phyloP scores from a whole-genome alignment of 768 basidiomycete species.

The Dentipellis sp. region DNA sequence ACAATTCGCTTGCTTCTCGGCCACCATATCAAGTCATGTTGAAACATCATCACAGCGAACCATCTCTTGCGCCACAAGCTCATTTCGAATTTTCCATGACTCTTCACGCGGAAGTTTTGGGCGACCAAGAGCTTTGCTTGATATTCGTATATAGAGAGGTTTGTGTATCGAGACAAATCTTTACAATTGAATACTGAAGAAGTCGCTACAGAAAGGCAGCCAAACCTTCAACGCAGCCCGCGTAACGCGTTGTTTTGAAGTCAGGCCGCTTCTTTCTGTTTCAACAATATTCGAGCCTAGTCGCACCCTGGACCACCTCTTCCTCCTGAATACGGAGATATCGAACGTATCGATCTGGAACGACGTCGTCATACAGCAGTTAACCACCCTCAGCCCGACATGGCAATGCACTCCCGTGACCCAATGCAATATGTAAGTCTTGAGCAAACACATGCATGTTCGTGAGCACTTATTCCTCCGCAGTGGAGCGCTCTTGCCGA shows the following conservation, averaged over 20 bases:
- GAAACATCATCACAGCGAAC: conserved; percentile 15
- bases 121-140: conserved; percentile 43
- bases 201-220: conserved; percentile 30
- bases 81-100: conserved; percentile 41
- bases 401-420: conserved; percentile 49
- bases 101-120: conserved; percentile 40
- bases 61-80: conserved; percentile 36
- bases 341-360: conserved; percentile 37
- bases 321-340: conserved; percentile 45
- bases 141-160: conserved; percentile 66
- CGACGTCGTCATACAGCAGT: conserved; percentile 41
- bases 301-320: conserved; percentile 37
- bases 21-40: conserved; percentile 40
- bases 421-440: conserved; percentile 34
- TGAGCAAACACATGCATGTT: neutral
- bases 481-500: conserved; percentile 36
- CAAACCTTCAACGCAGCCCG: conserved; percentile 50
- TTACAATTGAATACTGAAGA: neutral
- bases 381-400: conserved; percentile 56
- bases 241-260: conserved; percentile 46
- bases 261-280: conserved; percentile 49
- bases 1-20: conserved; percentile 43
- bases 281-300: conserved; percentile 43
- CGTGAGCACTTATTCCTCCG: neutral
- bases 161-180: conserved; percentile 7